Conservation (phyloP, 2,329 filamentous ascomycete species). For the Aspergillus sp. region DNA sequence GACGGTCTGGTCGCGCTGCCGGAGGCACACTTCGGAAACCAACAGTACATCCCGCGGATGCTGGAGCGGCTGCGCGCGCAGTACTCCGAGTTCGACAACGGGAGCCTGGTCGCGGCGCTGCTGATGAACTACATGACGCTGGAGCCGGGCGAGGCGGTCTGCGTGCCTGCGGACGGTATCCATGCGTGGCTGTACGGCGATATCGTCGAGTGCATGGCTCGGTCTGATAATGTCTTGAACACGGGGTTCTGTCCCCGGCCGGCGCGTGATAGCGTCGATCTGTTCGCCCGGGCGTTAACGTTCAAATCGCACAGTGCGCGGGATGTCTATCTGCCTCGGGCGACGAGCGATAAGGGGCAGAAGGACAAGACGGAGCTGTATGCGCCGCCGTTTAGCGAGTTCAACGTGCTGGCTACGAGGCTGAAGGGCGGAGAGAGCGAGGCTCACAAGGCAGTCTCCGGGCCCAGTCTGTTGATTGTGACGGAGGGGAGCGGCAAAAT, state of each 20-base stretch:
- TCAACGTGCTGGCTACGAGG: conserved; percentile 63
- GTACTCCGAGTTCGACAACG: conserved; percentile 64
- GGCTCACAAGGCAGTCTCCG: conserved; percentile 53
- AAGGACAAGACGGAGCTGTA: conserved; percentile 64
- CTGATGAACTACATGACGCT: conserved; percentile 74
- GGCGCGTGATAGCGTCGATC: conserved; percentile 62
- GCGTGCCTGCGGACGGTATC: conserved; percentile 70
- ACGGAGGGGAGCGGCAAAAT: conserved; percentile 60
- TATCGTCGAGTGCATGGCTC: conserved; percentile 77
- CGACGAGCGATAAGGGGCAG: conserved; percentile 51
- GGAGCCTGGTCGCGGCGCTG: conserved; percentile 66
- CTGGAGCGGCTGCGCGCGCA: conserved; percentile 64
- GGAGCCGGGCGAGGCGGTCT: conserved; percentile 64
- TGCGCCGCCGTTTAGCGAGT: conserved; percentile 68
- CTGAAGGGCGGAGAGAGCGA: conserved; percentile 61
- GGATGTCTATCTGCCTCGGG: conserved; percentile 55
- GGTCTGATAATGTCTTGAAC: conserved; percentile 72
- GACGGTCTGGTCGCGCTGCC: conserved; percentile 51
- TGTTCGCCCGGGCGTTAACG: conserved; percentile 62
- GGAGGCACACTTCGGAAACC: conserved; percentile 47
- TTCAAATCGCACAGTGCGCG: conserved; percentile 61
- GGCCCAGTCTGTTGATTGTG: conserved; percentile 64
- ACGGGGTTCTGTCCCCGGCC: conserved; percentile 69
- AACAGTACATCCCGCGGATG: conserved; percentile 62
- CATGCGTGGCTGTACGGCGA: conserved; percentile 72